Conservation (phyloP, 192 early-diverging fungal species). For the Coemansia sp. region DNA sequence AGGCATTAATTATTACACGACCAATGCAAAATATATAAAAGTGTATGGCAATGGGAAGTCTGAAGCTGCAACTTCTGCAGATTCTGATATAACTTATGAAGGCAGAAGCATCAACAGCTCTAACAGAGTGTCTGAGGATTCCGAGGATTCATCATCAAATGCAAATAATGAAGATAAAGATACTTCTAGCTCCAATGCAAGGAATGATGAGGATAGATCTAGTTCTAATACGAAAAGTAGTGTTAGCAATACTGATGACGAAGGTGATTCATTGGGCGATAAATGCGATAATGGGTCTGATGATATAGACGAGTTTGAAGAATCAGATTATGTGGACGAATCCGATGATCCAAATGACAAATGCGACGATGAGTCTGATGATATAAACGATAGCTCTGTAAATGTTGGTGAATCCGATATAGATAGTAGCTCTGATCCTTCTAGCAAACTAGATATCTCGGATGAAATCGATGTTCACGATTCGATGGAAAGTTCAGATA, state of each 20-base stretch:
- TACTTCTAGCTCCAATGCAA: too few species aligned
- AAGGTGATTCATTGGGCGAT: not conserved
- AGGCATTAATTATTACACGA: constrained; percentile 13
- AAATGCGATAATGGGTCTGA: not conserved
- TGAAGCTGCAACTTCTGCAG: not conserved
- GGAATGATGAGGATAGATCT: too few species aligned
- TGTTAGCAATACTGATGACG: not conserved
- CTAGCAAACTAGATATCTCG: too few species aligned
- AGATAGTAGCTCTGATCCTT: too few species aligned
- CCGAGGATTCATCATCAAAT: too few species aligned
- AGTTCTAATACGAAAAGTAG: not conserved
- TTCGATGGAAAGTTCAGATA: too few species aligned
- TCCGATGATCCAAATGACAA: not conserved
- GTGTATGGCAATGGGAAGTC: constrained; percentile 8
- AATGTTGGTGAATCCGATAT: too few species aligned
- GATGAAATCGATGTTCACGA: too few species aligned
- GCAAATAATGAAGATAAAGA: too few species aligned
- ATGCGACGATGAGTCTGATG: not conserved
- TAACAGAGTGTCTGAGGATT: too few species aligned
- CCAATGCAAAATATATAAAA: constrained; percentile 6
- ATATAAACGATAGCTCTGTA: not conserved
- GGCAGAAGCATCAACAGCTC: not conserved
- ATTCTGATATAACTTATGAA: not conserved
- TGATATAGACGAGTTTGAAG: not conserved
- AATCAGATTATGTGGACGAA: not conserved